These are phyloP conservation scores for Penicillium atrosanguineum DNA, from an alignment of 495 filamentous ascomycete species.

Conservation along the genomic window DNA sequence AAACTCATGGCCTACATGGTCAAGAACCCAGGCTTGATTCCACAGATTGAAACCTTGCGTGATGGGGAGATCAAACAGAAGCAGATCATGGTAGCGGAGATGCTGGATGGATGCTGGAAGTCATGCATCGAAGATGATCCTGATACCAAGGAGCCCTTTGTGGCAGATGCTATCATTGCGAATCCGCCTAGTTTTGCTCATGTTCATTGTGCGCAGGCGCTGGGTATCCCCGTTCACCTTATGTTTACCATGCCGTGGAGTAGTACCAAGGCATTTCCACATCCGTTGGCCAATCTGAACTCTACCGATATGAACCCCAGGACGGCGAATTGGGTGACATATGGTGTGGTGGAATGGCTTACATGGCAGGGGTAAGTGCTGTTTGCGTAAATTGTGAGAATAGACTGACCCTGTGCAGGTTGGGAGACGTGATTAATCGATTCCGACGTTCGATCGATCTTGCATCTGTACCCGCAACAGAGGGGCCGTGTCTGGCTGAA, in stretches of 20 bases:
- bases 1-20: conserved; percentile 59
- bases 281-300: conserved; percentile 56
- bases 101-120: conserved; percentile 54
- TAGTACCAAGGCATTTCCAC: conserved; percentile 53
- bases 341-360: conserved; percentile 60
- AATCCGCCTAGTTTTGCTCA: conserved; percentile 68
- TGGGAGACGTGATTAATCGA: conserved; percentile 60
- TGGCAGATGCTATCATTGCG: conserved; percentile 66
- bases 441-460: conserved; percentile 53
- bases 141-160: conserved; percentile 44
- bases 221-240: conserved; percentile 61
- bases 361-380: conserved; percentile 61
- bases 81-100: conserved; percentile 45
- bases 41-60: conserved; percentile 36
- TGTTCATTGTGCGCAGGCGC: conserved; percentile 59
- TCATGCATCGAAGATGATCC: conserved; percentile 17
- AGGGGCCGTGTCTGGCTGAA: conserved; percentile 34
- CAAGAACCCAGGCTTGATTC: conserved; percentile 48
- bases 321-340: conserved; percentile 57
- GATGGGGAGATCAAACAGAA: conserved; percentile 41
- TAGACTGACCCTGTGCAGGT: conserved; percentile 26
- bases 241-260: conserved; percentile 68
- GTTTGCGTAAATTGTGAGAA: neutral
- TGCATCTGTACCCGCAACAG: conserved; percentile 42
- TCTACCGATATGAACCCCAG: conserved; percentile 41